Conservation (phyloP, 805 yeast genomes). For the Deakozyma indianensis region DNA sequence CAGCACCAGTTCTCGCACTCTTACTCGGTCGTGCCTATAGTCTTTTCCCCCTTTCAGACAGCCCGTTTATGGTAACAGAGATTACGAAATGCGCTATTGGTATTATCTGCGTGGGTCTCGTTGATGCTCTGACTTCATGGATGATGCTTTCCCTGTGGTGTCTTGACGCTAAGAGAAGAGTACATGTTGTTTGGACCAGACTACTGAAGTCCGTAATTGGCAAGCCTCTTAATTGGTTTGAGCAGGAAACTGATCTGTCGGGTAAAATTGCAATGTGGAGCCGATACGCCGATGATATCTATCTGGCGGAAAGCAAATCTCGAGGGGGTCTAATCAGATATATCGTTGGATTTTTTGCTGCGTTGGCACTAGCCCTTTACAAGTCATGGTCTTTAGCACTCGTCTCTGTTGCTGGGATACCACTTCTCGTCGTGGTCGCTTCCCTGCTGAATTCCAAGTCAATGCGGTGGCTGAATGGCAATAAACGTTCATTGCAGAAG, state of each 20-base stretch:
- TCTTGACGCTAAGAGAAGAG: not conserved
- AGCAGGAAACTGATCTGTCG: not conserved
- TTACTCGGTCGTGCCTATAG: not conserved
- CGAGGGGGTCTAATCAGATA: not conserved
- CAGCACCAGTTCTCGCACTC: not conserved
- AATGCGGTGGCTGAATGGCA: slow-evolving; percentile 33
- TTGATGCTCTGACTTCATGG: not conserved
- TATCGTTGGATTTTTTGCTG: not conserved
- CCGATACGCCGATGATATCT: not conserved
- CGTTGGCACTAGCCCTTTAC: slow-evolving; percentile 32
- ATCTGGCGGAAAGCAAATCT: not conserved
- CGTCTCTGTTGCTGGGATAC: slow-evolving; percentile 60
- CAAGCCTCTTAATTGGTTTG: not conserved
- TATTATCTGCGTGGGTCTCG: not conserved
- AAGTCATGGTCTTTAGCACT: slow-evolving; percentile 80
- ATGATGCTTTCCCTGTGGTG: not conserved
- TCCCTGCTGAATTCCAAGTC: slow-evolving; percentile 36
- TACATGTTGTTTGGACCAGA: not conserved
- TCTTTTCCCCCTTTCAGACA: not conserved
- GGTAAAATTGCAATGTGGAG: not conserved
- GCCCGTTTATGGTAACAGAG: not conserved
- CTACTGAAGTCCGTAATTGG: not conserved
- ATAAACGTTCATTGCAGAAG: slow-evolving; percentile 40
- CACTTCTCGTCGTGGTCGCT: slow-evolving; percentile 42
- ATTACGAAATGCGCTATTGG: not conserved